A percentile compares a stretch with the other conserved stretches of the same genome.
Evolutionary conservation across 257 asterid genomes (phyloP).

Genomic region (Sherardia arvensis): DNA sequence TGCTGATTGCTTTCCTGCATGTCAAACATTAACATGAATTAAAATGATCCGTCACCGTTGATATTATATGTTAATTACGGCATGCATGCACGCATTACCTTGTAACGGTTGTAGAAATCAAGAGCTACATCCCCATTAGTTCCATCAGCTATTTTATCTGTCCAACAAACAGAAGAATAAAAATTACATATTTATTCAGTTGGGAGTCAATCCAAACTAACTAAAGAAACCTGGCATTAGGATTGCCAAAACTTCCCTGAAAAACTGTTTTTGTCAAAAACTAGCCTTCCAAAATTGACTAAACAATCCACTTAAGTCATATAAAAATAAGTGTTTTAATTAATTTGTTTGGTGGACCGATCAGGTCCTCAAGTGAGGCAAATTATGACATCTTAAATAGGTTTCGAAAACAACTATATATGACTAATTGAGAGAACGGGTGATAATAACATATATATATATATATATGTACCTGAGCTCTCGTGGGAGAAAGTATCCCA

Average conservation of each 20-base stretch:
- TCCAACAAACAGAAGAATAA: background rate
- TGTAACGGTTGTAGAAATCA: slow-evolving; percentile 44
- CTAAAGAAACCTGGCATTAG: no score
- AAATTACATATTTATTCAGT: no score
- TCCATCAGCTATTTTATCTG: slow-evolving; percentile 35
- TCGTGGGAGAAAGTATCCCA: slow-evolving; percentile 19
- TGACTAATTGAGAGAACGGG: background rate
- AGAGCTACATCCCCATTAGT: slow-evolving; percentile 44
- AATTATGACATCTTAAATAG: no score
- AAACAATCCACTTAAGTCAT: no score
- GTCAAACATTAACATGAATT: background rate
- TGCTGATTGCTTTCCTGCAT: background rate
- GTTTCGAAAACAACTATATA: no score
- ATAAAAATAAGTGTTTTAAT: no score
- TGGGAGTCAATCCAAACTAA: no score
- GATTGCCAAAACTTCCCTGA: no score
- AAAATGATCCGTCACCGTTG: background rate
- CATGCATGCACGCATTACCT: slow-evolving; percentile 23
- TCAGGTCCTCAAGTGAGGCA: no score
- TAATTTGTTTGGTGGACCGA: no score
- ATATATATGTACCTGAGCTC: background rate
- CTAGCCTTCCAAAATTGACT: background rate
- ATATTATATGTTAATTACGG: no score
- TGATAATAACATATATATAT: no score
- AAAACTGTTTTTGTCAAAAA: background rate